phyloP scores from a whole-genome alignment of 1,284 basidiomycete genomes.

The Uromyces viciae-fabae region DNA sequence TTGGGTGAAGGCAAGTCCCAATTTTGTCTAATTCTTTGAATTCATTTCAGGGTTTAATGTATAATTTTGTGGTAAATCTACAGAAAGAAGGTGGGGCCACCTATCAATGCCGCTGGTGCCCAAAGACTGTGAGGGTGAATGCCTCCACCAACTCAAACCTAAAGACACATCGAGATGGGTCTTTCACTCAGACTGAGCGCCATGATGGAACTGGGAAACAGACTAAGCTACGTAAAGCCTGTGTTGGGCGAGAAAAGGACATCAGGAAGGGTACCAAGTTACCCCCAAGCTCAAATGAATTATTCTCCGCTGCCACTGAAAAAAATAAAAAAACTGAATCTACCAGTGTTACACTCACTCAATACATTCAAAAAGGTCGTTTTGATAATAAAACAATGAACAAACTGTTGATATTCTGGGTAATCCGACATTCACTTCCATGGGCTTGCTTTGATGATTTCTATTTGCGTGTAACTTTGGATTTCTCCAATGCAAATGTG shows the following conservation, averaged over 20 bases:
- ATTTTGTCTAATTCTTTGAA: too few relatives aligned
- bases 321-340: background rate
- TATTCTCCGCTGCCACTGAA: background rate
- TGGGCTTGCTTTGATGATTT: background rate
- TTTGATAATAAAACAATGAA: background rate
- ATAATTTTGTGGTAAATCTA: too few relatives aligned
- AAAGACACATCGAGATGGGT: background rate
- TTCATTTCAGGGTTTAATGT: too few relatives aligned
- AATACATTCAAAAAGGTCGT: background rate
- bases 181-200: too few relatives aligned
- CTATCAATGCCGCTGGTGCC: background rate
- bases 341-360: background rate
- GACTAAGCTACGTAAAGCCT: background rate
- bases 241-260: background rate
- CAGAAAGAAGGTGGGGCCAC: background rate
- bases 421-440: constrained; percentile 4
- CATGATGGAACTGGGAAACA: background rate
- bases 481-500: background rate
- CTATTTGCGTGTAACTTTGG: background rate
- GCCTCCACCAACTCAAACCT: background rate
- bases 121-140: background rate
- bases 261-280: background rate
- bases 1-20: too few relatives aligned
- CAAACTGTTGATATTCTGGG: background rate
- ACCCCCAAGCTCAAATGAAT: background rate